Evolutionary conservation across 768 basidiomycete species (phyloP).

Genomic region (Rhizopogon vulgaris): DNA sequence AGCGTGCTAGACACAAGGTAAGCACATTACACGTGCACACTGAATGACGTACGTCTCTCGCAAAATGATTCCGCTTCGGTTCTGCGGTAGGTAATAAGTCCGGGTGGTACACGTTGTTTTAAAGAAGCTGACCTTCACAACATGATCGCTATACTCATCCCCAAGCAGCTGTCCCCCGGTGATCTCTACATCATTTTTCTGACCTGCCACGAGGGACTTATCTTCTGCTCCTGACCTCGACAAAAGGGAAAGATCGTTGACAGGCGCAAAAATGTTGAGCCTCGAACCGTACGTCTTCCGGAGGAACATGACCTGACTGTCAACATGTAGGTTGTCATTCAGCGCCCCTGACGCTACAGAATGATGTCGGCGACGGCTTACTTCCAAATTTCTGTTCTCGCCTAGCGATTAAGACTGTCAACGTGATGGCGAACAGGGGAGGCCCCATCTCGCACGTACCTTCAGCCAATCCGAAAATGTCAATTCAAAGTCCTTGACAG

Average conservation of each 20-base stretch:
- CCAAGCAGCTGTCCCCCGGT: constrained; percentile 82
- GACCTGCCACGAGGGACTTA: constrained; percentile 55
- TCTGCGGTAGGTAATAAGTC: constrained; percentile 35
- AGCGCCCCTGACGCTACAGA: background rate
- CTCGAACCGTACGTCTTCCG: constrained; percentile 76
- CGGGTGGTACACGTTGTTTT: background rate
- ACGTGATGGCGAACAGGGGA: background rate
- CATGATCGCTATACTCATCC: constrained; percentile 93
- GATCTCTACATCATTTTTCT: constrained; percentile 68
- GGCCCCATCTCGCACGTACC: constrained; percentile 31
- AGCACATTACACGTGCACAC: background rate
- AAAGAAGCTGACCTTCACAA: constrained; percentile 61
- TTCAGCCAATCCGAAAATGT: constrained; percentile 87
- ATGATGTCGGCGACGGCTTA: constrained; percentile 31
- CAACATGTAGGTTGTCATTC: background rate
- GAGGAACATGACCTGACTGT: constrained; percentile 80
- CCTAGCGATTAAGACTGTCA: constrained; percentile 27
- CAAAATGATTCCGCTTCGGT: constrained; percentile 90
- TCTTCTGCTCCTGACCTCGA: constrained; percentile 62
- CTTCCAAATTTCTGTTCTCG: constrained; percentile 92
- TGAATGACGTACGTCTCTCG: constrained; percentile 62
- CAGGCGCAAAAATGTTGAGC: constrained; percentile 86
- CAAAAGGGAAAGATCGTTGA: constrained; percentile 79
- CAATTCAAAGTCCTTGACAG: constrained; percentile 54
- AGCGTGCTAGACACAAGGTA: constrained; percentile 48